phyloP scores from a whole-genome alignment of 2,329 filamentous ascomycete genomes.

The Scortechinia acanthostroma region DNA sequence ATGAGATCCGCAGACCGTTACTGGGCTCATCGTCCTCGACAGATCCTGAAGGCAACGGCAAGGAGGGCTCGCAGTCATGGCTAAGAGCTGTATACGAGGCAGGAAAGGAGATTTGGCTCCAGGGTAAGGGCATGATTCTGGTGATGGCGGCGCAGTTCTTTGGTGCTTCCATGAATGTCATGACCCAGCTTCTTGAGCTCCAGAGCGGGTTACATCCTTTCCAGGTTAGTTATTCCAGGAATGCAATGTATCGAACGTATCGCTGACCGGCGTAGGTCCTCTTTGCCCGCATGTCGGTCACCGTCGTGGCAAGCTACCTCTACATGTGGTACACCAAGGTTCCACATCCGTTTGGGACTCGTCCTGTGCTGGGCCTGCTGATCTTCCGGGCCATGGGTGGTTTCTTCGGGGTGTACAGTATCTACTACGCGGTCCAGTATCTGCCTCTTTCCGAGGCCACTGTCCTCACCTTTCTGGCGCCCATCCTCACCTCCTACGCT shows the following conservation, averaged over 20 bases:
- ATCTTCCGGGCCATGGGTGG: background rate
- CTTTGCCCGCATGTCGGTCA: constrained; percentile 73
- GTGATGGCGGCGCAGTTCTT: constrained; percentile 76
- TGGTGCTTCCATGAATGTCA: constrained; percentile 78
- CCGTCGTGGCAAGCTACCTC: constrained; percentile 52
- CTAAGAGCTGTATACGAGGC: too few species aligned
- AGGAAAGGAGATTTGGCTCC: constrained; percentile 44
- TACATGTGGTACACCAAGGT: constrained; percentile 71
- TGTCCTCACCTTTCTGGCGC: constrained; percentile 80
- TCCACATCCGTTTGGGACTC: constrained; percentile 62
- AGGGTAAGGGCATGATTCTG: constrained; percentile 67
- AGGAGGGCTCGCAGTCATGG: too few species aligned
- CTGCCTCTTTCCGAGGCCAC: constrained; percentile 81
- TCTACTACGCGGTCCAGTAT: constrained; percentile 65
- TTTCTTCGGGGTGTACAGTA: constrained; percentile 72
- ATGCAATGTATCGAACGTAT: constrained; percentile 3
- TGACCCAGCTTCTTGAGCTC: constrained; percentile 68
- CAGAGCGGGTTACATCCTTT: constrained; percentile 73
- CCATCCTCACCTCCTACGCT: constrained; percentile 71
- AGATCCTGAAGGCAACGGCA: too few species aligned
- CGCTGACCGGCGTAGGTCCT: constrained; percentile 43
- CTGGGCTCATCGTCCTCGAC: too few species aligned
- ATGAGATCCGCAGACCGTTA: too few species aligned
- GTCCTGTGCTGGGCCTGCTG: background rate
- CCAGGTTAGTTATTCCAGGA: constrained; percentile 35